Evolutionary conservation across 441 rosid genomes (phyloP), one percentile per base, ranked within the genome.

Genomic region (Arabidopsis hybrid): DNA sequence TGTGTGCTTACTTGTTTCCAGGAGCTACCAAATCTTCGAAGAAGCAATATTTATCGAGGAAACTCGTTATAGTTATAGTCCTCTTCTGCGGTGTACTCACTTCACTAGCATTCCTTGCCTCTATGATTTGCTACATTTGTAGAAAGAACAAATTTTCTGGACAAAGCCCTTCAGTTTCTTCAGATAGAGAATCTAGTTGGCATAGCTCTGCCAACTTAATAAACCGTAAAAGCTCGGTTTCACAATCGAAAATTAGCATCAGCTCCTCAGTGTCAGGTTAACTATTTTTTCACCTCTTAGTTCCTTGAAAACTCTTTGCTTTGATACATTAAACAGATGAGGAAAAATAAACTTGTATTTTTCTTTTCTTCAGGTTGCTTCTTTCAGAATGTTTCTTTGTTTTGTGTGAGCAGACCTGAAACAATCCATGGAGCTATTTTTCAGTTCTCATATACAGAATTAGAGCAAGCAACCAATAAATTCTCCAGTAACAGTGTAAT

Each of bases 151-250:
- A 78, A 64, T 69, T 75, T 71, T 78, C 63, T 58, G 70, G 79
- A 67, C 87, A 67, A 71, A 69, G 69, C 9, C 82, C 93, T 47
- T 65, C 76, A 32, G 85, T 85, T 71, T 83, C 86, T 35, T 85
- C 92, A 5, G 97, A 89, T 76, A 88, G 79, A 77, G 96, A 87
- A 71, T 78, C 87, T 5, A 91, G 98, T 72, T 91, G 80, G 91
- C 84, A 82, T 26, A 95, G 99, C 79, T 86, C 87, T 69, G 76
- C 92, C 42, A 87, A 89, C 86, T 86, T 95, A 66, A 85, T 95
- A 73, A 85, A 78, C 73, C 85, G 67, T 12, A 86, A 76, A 81
- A 80, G 74, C 74, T 84, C 90, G 21, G 73, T 75, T 21, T 82
- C 80, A 31, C 91, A 81, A 79, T 67, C 79, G 34, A 81, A 75